These are phyloP conservation scores for Mitragyna speciosa DNA, from an alignment of 257 asterid species.

Conservation along the genomic window DNA sequence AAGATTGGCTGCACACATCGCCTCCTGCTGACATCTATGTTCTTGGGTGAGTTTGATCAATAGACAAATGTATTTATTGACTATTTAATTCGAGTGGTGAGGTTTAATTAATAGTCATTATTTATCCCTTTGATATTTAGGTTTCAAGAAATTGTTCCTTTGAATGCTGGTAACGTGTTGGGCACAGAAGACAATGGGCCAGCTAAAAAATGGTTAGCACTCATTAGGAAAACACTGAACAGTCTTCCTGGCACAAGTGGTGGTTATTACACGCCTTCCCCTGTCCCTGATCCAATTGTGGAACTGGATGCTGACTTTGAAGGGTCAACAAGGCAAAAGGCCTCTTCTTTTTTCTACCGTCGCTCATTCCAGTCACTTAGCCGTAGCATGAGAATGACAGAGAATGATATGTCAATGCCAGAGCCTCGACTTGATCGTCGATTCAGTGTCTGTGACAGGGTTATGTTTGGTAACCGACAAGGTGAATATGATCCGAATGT, in stretches of 20 bases:
- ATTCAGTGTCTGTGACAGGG: constrained; percentile 81
- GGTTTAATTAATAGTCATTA: background rate
- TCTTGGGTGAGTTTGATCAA: constrained; percentile 66
- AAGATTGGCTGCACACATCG: constrained; percentile 94
- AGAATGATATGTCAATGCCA: constrained; percentile 47
- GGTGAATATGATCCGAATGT: constrained; percentile 57
- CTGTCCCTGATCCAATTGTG: constrained; percentile 69
- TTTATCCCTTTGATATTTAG: constrained; percentile 36
- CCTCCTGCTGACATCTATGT: constrained; percentile 98
- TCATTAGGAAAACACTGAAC: constrained; percentile 69
- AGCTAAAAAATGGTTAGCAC: constrained; percentile 84
- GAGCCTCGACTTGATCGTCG: constrained; percentile 75
- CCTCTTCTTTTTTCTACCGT: constrained; percentile 61
- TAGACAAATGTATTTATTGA: background rate
- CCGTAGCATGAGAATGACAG: constrained; percentile 78
- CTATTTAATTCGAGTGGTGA: background rate
- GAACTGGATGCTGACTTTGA: constrained; percentile 90
- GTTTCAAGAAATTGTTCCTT: constrained; percentile 99
- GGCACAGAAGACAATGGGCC: constrained; percentile 98
- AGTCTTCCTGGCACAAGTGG: constrained; percentile 67
- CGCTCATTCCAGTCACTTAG: constrained; percentile 71
- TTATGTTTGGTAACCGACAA: constrained; percentile 51
- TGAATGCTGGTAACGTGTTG: constrained; percentile 95
- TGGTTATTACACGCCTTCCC: constrained; percentile 67
- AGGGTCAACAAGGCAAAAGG: constrained; percentile 49